Base-by-base conservation (phyloP, 2,329 filamentous ascomycete genomes). In the Tricladium varicosporioides region DNA sequence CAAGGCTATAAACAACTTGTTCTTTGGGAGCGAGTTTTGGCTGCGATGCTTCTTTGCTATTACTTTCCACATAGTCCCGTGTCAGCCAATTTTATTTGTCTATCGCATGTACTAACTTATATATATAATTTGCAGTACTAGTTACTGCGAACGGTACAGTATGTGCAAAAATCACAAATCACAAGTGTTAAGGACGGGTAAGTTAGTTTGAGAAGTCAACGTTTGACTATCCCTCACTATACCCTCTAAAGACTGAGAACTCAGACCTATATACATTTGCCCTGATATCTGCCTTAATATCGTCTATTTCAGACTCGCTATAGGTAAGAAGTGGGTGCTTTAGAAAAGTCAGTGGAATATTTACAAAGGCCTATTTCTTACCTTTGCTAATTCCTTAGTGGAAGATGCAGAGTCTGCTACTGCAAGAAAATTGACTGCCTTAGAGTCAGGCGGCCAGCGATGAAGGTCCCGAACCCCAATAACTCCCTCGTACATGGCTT, bases 191-290 rank as follows among this genome's bases (percentile, higher is more conserved):
- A n/a, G 36, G 36, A 40, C 11, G 11, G 36, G 36, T n/a, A 13
- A 10, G 5, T 40, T 40, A 13, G n/a, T 40, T 40, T 40, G n/a
- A 40, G 36, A 40, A 11, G 36, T 40, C 10, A 40, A 40, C 11
- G 11, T n/a, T 40, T 40, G 36, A n/a, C 14, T 48, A 48, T 36
- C 15, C 5, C 45, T 36, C 47, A 47, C 36, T 5, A 51, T 56
- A 15, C 36, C 40, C 40, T 48, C 55, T 57, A 45, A 49, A 33
- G 5, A 53, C 50, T n/a, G 36, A 48, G 49, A 53, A 48, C 47
- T 57, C 45, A 31, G 55, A 42, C 22, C 43, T 57, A 36, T 57
- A 57, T 36, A 53, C 44, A 57, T 57, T 50, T 22, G 18, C 50
- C 50, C 42, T 48, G 19, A 57, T 49, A 53, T 18, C 14, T 1